Evolutionary conservation across 768 basidiomycete species (phyloP).

Genomic region (Russula sp.): DNA sequence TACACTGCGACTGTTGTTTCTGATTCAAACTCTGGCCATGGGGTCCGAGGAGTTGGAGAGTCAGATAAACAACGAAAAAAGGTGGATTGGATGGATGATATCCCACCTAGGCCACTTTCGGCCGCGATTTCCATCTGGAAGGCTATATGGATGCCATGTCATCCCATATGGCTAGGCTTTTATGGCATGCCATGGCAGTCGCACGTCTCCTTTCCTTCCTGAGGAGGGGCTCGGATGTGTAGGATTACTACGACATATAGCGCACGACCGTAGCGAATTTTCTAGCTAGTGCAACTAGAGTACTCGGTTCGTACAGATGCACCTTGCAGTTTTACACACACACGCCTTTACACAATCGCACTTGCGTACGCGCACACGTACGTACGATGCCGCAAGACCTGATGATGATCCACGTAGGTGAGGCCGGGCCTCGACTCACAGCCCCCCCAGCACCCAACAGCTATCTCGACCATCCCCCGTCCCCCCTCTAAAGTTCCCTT

Average conservation of each 20-base stretch:
- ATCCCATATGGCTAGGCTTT: no score
- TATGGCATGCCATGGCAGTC: no score
- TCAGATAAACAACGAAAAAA: no score
- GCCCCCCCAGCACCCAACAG: neutral
- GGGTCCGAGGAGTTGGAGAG: no score
- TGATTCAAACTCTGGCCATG: no score
- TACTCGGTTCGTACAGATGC: neutral
- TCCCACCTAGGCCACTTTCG: no score
- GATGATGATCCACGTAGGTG: constrained; percentile 5
- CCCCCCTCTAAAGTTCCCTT: no score
- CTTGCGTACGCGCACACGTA: constrained; percentile 6
- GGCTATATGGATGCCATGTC: no score
- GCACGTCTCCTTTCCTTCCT: neutral
- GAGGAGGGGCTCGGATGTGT: neutral
- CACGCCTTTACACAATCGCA: neutral
- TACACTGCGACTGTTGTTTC: no score
- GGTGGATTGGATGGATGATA: no score
- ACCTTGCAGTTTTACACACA: neutral
- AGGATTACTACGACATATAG: neutral
- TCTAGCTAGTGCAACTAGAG: neutral
- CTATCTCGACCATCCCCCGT: no score
- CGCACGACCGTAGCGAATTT: neutral
- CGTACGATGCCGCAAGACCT: constrained; percentile 11
- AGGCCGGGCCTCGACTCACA: neutral
- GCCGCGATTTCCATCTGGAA: no score